phyloP scores from a whole-genome alignment of 371 early-diverging fungal genomes.

The Apophysomyces sp. region DNA sequence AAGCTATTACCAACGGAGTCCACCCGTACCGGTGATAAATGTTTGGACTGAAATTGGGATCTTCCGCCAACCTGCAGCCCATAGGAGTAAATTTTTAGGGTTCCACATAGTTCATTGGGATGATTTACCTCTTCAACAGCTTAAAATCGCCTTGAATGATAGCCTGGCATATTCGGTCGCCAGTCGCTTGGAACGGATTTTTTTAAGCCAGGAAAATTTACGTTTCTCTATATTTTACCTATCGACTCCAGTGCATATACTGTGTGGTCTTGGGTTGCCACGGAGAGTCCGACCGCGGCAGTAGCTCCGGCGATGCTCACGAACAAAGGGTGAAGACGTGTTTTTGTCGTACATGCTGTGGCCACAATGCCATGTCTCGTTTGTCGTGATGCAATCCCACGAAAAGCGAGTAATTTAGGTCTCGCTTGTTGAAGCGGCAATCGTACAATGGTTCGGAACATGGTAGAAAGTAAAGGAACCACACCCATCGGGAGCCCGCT shows the following conservation, averaged over 20 bases:
- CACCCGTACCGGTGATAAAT: conserved; percentile 48
- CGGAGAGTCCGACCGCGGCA: background rate
- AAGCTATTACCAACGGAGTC: conserved; percentile 44
- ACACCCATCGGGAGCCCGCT: background rate
- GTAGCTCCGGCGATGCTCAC: background rate
- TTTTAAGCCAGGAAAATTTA: too few relatives aligned
- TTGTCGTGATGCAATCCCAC: conserved; percentile 28
- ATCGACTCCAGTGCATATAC: background rate
- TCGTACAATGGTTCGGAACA: background rate
- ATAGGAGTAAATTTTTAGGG: background rate
- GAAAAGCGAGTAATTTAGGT: conserved; percentile 86
- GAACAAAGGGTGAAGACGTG: background rate
- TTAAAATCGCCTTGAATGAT: conserved; percentile 43
- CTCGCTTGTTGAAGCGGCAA: conserved; percentile 90
- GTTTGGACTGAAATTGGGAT: conserved; percentile 45
- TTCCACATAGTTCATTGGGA: background rate
- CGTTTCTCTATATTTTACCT: background rate
- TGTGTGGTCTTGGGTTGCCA: background rate
- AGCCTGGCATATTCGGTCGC: conserved; percentile 44
- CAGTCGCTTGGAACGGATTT: conserved; percentile 20
- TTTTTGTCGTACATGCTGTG: background rate
- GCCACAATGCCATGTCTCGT: background rate
- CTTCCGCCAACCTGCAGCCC: conserved; percentile 35
- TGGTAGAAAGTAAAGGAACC: background rate
- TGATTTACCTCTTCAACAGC: conserved; percentile 33